Base-by-base conservation (phyloP, 768 basidiomycete species). In the Hygrophorus russula region DNA sequence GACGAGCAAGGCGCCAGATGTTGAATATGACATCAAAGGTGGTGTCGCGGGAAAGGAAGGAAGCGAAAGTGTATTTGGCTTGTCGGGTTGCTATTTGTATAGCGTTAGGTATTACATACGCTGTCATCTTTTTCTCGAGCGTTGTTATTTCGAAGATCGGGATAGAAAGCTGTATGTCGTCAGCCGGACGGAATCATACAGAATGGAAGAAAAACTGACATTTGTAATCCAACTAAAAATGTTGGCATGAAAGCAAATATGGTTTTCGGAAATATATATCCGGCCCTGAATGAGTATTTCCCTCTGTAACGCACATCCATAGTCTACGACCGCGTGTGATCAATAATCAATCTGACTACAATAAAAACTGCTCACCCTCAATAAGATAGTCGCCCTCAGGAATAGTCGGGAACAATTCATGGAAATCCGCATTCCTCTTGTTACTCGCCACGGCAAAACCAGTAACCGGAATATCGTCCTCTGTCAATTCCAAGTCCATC, bases 191-290 rank as follows among this genome's bases (percentile, higher is more conserved):
- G 11, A 12, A 36, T 13, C 44, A 45, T 30, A 42, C 39, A 15
- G 18, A 19, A 45, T 8, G 19, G 24, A 36, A 37, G 39, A 24
- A 10, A 29, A 0, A 69, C 92, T 61, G 60, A 94, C 93, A 57
- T 94, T 82, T 20, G 94, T 98, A 39, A 96, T 84, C 96, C 94
- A 98, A 34, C 96, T 94, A 61, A 98, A 94, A 35, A 98, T 97
- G 57, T 98, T 98, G 34, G 96, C 94, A 53, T 99, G 89, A 69
- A 98, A 99, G 66, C 91, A 98, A n/a, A 97, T 76, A 57, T 97
- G 93, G 63, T 98, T 97, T 64, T 99, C 94, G 5, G 96, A 98
- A 17, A 98, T 88, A 62, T 97, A 97, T 45, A 99, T 59, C 9
- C 96, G 73, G 4, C 96, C 96, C 70, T 98, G 96, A 34, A 98